phyloP scores from a whole-genome alignment of 2,329 filamentous ascomycete genomes.

The Alternaria infectoria region DNA sequence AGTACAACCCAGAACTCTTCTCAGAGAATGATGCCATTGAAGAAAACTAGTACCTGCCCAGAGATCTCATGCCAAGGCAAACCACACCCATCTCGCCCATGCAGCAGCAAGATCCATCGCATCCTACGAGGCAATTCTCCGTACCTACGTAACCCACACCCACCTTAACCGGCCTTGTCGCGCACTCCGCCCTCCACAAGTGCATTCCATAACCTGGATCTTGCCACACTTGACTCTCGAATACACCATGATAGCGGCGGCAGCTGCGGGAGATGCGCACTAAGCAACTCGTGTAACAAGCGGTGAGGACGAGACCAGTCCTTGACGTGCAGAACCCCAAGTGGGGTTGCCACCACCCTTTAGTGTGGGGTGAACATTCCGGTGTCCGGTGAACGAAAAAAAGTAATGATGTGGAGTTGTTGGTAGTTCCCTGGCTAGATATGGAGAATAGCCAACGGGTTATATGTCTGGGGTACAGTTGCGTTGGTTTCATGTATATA shows the following conservation, averaged over 20 bases:
- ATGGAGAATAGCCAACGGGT: not conserved
- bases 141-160: not conserved
- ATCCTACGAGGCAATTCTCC: not conserved
- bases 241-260: not conserved
- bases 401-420: not conserved
- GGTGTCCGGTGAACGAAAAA: conserved; percentile 8
- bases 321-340: not conserved
- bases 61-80: not conserved
- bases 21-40: not conserved
- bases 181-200: conserved; percentile 2
- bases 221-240: not conserved
- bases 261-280: conserved; percentile 10
- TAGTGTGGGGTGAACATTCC: conserved; percentile 3
- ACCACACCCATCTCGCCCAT: not conserved
- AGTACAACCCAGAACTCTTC: not conserved
- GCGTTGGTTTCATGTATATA: not conserved
- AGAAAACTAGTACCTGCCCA: not conserved
- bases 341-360: conserved; percentile 2
- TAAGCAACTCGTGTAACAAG: conserved; percentile 9
- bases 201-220: not conserved
- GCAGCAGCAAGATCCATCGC: not conserved
- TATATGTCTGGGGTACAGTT: not conserved
- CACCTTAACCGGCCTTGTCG: not conserved
- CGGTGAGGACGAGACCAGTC: conserved; percentile 10
- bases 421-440: not conserved